Base-by-base conservation (phyloP, 2,329 filamentous ascomycete genomes). In the Corniculantispora saksenae region DNA sequence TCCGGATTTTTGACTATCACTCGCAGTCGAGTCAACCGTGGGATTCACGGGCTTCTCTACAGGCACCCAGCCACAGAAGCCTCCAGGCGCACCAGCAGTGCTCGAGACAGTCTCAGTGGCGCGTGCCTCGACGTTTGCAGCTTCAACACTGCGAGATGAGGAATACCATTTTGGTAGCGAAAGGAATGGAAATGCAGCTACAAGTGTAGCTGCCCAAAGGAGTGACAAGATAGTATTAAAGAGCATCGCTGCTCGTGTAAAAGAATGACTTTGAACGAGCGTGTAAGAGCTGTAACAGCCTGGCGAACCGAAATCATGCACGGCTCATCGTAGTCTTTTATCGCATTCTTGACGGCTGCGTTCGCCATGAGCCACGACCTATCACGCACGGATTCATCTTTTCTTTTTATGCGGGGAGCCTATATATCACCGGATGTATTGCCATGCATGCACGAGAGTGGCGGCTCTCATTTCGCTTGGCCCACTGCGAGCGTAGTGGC, bases 371-470 rank as follows among this genome's bases (percentile, higher is more conserved):
- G 50, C 38, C 47, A 54, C 57, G 53, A 7, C 40, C 13, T 5
- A n/a, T 32, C 40, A 54, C 51, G n/a, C n/a, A 56, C 29, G 29
- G n/a, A 3, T 15, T 5, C 19, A 35, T 57, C 15, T 29, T 56
- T 57, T 9, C 43, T 32, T 38, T 48, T 47, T n/a, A 48, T 55
- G 38, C 60, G 21, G 23, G 40, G 9, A 55, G 1, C 38, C 21
- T 25, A 27, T 48, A 63, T 63, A 63, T 63, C 53, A 57, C 53
- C 61, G 61, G 29, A 63, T 38, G 48, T 56, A 56, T 29, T 50
- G 23, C 6, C 47, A 53, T 61, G 17, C 17, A 59, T 45, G 25
- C 29, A 8, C 12, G 4, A 23, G n/a, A 48, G 12, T 35, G 40
- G 61, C 29, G 25, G 38, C 43, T 48, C 43, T 63, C 61, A 63